Conservation (phyloP, 2,329 filamentous ascomycete species). For the Neurospora sp. region DNA sequence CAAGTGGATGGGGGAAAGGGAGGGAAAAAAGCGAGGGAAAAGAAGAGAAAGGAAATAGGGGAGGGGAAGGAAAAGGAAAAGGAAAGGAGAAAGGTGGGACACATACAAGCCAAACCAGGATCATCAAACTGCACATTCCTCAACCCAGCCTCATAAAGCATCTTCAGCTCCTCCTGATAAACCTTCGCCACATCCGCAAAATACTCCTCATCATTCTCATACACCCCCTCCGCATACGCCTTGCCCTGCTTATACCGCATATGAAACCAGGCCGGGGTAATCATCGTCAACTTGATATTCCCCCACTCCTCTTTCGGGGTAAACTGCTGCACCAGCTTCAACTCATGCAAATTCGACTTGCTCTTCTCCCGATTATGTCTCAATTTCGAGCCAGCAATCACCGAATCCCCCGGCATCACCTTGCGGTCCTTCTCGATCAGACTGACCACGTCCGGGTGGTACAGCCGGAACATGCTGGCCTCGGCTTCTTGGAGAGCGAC, state of each 20-base stretch:
- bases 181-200: conserved; percentile 56
- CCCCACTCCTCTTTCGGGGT: conserved; percentile 37
- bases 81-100: background rate
- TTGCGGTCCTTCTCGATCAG: conserved; percentile 42
- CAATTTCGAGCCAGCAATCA: conserved; percentile 40
- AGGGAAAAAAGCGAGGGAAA: background rate
- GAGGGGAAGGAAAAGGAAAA: background rate
- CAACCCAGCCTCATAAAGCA: conserved; percentile 51
- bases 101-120: conserved; percentile 55
- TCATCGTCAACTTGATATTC: conserved; percentile 44
- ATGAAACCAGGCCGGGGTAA: conserved; percentile 45
- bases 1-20: too few species aligned
- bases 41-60: background rate
- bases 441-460: conserved; percentile 44
- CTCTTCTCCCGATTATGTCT: conserved; percentile 31
- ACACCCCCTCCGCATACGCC: conserved; percentile 47
- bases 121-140: conserved; percentile 61
- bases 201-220: conserved; percentile 49
- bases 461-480: conserved; percentile 41
- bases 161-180: conserved; percentile 51
- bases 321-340: conserved; percentile 34
- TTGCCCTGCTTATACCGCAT: conserved; percentile 43
- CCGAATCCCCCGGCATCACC: conserved; percentile 45
- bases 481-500: conserved; percentile 39
- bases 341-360: conserved; percentile 39